These are phyloP conservation scores for Lentinula edodes DNA, from an alignment of 768 basidiomycete species.

Conservation along the genomic window DNA sequence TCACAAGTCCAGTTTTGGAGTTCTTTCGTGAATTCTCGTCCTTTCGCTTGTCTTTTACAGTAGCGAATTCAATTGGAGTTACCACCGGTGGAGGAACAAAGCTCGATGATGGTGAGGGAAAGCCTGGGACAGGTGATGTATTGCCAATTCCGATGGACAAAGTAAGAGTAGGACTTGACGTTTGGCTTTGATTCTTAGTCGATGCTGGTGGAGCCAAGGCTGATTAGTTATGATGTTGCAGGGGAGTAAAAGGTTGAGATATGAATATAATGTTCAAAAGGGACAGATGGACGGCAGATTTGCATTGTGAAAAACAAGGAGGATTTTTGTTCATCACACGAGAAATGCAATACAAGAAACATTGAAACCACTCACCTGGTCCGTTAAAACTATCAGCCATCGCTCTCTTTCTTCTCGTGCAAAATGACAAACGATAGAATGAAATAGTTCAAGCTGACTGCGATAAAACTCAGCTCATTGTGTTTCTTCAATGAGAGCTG, in stretches of 20 bases:
- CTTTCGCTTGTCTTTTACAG: background rate
- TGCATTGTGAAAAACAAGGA: background rate
- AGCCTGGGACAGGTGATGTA: constrained; percentile 2
- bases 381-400: background rate
- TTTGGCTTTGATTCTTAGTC: background rate
- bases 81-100: background rate
- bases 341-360: background rate
- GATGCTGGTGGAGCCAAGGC: background rate
- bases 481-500: background rate
- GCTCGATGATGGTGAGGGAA: constrained; percentile 3
- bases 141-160: background rate
- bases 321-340: background rate
- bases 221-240: background rate
- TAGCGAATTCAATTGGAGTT: background rate
- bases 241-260: background rate
- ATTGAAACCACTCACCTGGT: background rate
- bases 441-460: background rate
- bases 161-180: background rate
- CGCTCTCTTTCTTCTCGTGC: background rate
- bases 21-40: background rate
- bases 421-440: background rate
- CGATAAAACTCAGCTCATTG: background rate
- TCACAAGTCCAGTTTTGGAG: background rate
- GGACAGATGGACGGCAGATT: background rate
- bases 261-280: background rate